Evolutionary conservation across 805 yeast genomes (phyloP).

Genomic region (Wickerhamiella bombiphila): DNA sequence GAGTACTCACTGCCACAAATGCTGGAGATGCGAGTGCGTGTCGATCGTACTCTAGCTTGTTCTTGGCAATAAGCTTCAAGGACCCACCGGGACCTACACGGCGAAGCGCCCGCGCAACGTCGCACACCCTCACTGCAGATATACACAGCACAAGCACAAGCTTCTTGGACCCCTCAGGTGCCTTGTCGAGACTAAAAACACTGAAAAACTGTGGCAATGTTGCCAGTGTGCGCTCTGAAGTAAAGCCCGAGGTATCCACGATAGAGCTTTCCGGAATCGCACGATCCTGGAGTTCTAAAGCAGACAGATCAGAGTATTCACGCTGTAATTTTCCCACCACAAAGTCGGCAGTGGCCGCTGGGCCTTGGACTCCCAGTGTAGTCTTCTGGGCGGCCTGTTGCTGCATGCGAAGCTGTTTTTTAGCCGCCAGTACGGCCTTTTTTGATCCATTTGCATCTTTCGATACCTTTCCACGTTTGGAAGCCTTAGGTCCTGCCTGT

Average conservation of each 20-base stretch:
- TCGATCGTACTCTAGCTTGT: constrained; percentile 52
- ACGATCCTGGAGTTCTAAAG: constrained; percentile 57
- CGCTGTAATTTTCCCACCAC: constrained; percentile 44
- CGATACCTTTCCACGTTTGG: too few species aligned
- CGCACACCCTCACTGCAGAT: constrained; percentile 82
- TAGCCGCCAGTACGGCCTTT: constrained; percentile 15
- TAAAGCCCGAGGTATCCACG: constrained; percentile 47
- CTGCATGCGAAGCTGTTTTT: constrained; percentile 12
- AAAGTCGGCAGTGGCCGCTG: constrained; percentile 52
- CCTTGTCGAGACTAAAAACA: constrained; percentile 24
- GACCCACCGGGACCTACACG: constrained; percentile 37
- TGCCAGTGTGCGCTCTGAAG: constrained; percentile 35
- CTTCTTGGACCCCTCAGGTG: constrained; percentile 15
- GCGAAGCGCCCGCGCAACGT: constrained; percentile 48
- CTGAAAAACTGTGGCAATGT: constrained; percentile 42
- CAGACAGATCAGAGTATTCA: constrained; percentile 45
- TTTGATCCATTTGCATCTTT: constrained; percentile 20
- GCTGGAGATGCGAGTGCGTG: constrained; percentile 27
- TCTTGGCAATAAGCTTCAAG: constrained; percentile 60
- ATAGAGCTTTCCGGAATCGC: constrained; percentile 44
- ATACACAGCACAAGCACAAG: constrained; percentile 43
- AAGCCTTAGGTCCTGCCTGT: too few species aligned
- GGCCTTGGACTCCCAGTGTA: constrained; percentile 36
- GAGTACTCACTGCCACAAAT: constrained; percentile 46
- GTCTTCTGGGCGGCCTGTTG: constrained; percentile 34